Conservation (phyloP, 345 rosid genomes). For the Camelina sativa region DNA sequence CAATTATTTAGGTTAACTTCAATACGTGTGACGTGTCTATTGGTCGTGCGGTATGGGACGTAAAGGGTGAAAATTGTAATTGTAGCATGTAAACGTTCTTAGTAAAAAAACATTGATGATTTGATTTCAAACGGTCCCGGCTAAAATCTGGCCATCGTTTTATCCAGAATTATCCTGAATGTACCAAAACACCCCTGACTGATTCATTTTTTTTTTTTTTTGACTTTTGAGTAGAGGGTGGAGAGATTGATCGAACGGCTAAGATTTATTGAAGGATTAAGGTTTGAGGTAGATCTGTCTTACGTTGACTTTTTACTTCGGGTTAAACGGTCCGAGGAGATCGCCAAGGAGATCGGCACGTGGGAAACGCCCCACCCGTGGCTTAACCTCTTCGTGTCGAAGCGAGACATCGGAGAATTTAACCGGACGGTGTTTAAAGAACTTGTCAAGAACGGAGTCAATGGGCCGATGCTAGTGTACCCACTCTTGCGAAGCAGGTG, state of each 20-base stretch:
- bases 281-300: conserved; percentile 61
- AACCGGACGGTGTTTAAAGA: conserved; percentile 70
- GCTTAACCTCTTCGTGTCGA: conserved; percentile 83
- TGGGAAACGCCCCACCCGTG: conserved; percentile 98
- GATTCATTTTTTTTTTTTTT: background rate
- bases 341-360: conserved; percentile 63
- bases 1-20: conserved; percentile 39
- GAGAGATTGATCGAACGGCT: conserved; percentile 59
- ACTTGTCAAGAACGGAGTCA: conserved; percentile 70
- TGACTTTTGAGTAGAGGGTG: conserved; percentile 49
- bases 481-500: conserved; percentile 88
- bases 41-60: conserved; percentile 28
- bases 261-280: conserved; percentile 52
- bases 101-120: conserved; percentile 37
- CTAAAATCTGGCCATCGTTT: conserved; percentile 56
- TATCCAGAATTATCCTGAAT: conserved; percentile 42
- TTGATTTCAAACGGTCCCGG: conserved; percentile 58
- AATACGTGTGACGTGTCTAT: conserved; percentile 33
- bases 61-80: conserved; percentile 45
- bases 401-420: conserved; percentile 58
- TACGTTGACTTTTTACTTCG: conserved; percentile 80
- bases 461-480: conserved; percentile 91
- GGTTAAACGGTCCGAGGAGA: conserved; percentile 64
- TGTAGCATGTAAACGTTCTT: conserved; percentile 1
- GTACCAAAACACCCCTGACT: conserved; percentile 44